Evolutionary conservation across 2,329 filamentous ascomycete genomes (phyloP).

Genomic region (Trichothecium roseum): DNA sequence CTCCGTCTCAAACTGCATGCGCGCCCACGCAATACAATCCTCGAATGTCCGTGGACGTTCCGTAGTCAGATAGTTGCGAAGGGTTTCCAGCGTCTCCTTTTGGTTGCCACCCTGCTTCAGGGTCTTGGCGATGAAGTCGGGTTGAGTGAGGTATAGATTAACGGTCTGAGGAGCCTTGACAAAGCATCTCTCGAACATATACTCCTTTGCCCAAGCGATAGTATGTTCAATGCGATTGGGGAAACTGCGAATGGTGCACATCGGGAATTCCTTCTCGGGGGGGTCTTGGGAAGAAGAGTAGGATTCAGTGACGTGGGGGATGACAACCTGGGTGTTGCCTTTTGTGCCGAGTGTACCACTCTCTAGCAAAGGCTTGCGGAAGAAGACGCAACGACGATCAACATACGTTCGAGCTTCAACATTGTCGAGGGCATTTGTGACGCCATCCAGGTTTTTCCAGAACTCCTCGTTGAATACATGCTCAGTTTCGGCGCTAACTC

Average conservation of each 20-base stretch:
- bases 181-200: conserved; percentile 84
- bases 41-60: conserved; percentile 89
- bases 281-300: conserved; percentile 94
- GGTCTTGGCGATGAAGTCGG: conserved; percentile 78
- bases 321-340: conserved; percentile 93
- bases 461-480: conserved; percentile 90
- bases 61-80: conserved; percentile 81
- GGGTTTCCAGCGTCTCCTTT: conserved; percentile 82
- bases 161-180: conserved; percentile 89
- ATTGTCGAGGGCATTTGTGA: conserved; percentile 96
- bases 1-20: conserved; percentile 87
- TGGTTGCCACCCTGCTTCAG: conserved; percentile 92
- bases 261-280: conserved; percentile 96
- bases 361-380: conserved; percentile 92
- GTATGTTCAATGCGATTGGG: conserved; percentile 98
- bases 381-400: conserved; percentile 92
- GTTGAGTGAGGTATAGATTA: conserved; percentile 85
- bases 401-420: conserved; percentile 96
- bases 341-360: conserved; percentile 98
- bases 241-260: conserved; percentile 96
- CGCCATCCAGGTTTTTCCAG: conserved; percentile 77
- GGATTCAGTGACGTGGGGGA: conserved; percentile 86
- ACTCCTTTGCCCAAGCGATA: conserved; percentile 92
- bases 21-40: conserved; percentile 93
- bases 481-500: conserved; percentile 86